Conservation (phyloP, 768 basidiomycete genomes). For the Hortiboletus campestris region DNA sequence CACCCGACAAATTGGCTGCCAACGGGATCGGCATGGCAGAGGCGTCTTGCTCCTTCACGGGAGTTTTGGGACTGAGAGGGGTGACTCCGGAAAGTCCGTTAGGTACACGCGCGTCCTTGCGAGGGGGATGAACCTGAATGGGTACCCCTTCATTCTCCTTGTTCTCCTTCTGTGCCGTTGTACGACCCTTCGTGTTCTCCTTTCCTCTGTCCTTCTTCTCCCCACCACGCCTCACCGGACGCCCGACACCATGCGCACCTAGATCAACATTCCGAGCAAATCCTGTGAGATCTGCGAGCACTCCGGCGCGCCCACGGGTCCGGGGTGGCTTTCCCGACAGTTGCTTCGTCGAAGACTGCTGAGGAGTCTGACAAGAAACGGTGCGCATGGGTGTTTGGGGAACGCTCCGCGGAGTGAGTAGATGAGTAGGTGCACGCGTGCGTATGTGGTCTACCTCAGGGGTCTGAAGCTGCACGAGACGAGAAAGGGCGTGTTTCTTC, state of each 20-base stretch:
- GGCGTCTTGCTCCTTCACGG: slow-evolving; percentile 12
- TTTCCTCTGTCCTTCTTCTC: slow-evolving; percentile 32
- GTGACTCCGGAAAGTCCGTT: background rate
- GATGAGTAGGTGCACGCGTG: background rate
- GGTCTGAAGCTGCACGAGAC: background rate
- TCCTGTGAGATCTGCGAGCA: slow-evolving; percentile 41
- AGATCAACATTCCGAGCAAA: slow-evolving; percentile 34
- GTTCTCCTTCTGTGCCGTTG: slow-evolving; percentile 21
- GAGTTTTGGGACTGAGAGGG: slow-evolving; percentile 16
- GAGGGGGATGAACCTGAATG: slow-evolving; percentile 1
- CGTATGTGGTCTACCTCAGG: slow-evolving; percentile 14
- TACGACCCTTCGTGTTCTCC: slow-evolving; percentile 21
- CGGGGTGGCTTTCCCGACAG: slow-evolving; percentile 30
- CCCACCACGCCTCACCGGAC: slow-evolving; percentile 5
- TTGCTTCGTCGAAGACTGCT: slow-evolving; percentile 20
- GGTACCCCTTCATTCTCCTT: slow-evolving; percentile 27
- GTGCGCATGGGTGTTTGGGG: slow-evolving; percentile 6
- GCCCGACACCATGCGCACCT: slow-evolving; percentile 29
- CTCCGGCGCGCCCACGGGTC: slow-evolving; percentile 27
- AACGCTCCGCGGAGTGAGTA: background rate
- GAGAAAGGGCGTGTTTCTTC: slow-evolving; percentile 6
- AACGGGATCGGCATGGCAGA: slow-evolving; percentile 11
- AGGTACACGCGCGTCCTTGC: slow-evolving; percentile 8
- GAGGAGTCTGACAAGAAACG: slow-evolving; percentile 25
- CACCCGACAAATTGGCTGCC: slow-evolving; percentile 16